These are phyloP conservation scores for Alternaria gansuensis DNA, from an alignment of 2,329 filamentous ascomycete species.

Conservation along the genomic window DNA sequence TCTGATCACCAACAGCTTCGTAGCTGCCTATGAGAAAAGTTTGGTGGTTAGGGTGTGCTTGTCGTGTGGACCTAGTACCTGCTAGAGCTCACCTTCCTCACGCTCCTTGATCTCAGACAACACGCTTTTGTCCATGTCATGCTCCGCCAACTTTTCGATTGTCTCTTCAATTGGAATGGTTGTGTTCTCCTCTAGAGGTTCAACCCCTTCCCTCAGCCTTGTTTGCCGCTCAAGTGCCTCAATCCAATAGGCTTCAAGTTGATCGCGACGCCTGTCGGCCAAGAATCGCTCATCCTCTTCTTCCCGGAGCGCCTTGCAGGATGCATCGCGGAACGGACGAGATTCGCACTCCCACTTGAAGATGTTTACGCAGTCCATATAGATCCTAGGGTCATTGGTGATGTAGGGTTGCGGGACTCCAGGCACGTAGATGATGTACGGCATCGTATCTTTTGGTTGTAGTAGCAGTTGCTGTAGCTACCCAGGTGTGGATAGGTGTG, in stretches of 20 bases:
- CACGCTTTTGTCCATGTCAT: background rate
- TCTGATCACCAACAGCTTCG: background rate
- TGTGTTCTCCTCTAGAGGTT: background rate
- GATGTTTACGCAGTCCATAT: slow-evolving; percentile 26
- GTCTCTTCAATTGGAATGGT: background rate
- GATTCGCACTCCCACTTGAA: slow-evolving; percentile 33
- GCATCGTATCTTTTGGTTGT: slow-evolving; percentile 21
- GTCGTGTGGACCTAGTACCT: background rate
- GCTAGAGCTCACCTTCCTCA: background rate
- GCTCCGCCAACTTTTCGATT: background rate
- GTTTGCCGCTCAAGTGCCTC: slow-evolving; percentile 10
- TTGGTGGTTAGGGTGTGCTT: background rate
- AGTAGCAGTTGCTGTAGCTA: background rate
- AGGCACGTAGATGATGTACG: slow-evolving; percentile 34
- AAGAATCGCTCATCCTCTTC: slow-evolving; percentile 27
- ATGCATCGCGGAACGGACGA: slow-evolving; percentile 27
- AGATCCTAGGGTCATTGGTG: slow-evolving; percentile 34
- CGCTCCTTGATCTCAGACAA: background rate
- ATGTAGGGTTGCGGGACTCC: slow-evolving; percentile 27
- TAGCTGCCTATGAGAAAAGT: background rate
- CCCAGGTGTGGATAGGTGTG: background rate
- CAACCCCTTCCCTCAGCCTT: background rate
- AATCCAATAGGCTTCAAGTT: slow-evolving; percentile 26
- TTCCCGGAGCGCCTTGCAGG: slow-evolving; percentile 25
- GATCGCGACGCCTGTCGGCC: slow-evolving; percentile 21